Evolutionary conservation across 768 basidiomycete species (phyloP).

Genomic region (Chalciporus piperatus): DNA sequence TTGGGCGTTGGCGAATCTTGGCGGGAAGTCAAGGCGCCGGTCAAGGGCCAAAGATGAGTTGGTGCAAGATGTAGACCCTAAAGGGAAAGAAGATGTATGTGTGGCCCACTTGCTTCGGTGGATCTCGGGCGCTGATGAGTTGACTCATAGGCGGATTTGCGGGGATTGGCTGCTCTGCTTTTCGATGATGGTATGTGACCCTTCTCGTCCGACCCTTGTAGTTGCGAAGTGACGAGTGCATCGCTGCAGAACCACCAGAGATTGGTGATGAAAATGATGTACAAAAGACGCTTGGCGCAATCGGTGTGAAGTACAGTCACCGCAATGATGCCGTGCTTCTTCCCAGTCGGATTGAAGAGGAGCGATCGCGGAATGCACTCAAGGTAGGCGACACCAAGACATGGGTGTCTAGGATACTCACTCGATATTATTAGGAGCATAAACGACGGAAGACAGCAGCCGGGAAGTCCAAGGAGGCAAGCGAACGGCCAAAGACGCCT

Average conservation of each 20-base stretch:
- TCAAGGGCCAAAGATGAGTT: constrained; percentile 34
- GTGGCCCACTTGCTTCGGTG: not conserved
- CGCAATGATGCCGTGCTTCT: constrained; percentile 68
- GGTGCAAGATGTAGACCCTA: constrained; percentile 44
- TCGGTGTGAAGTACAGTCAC: constrained; percentile 72
- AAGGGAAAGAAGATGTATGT: constrained; percentile 37
- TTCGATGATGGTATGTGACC: constrained; percentile 60
- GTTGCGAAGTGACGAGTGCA: not conserved
- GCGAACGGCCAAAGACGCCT: constrained; percentile 27
- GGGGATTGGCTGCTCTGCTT: constrained; percentile 61
- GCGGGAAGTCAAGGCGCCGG: constrained; percentile 37
- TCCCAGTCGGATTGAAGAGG: constrained; percentile 66
- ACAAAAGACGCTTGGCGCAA: constrained; percentile 53
- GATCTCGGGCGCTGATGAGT: not conserved
- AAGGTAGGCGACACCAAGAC: constrained; percentile 35
- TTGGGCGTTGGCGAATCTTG: constrained; percentile 75
- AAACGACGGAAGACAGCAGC: constrained; percentile 23
- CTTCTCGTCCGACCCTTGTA: not conserved
- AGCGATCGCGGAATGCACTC: constrained; percentile 52
- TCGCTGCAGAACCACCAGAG: constrained; percentile 37
- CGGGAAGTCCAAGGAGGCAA: constrained; percentile 21
- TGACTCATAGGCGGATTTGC: constrained; percentile 45
- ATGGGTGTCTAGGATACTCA: constrained; percentile 4
- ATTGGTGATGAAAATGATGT: constrained; percentile 45
- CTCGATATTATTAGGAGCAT: constrained; percentile 21